Conservation (phyloP, 23 red algal species). For the Gracilaria gracilis region DNA sequence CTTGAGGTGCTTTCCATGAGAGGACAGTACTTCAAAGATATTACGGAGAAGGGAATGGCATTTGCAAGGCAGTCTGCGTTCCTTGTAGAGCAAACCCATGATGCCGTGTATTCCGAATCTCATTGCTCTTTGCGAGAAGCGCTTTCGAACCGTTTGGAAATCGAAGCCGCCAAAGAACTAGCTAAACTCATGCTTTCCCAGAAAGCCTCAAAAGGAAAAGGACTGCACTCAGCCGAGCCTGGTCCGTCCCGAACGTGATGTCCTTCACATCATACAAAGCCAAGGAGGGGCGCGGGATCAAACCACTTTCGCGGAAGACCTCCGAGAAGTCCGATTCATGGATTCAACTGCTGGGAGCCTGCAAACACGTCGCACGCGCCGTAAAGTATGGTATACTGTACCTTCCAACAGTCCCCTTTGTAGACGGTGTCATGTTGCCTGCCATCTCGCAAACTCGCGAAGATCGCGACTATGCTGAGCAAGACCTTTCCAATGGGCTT, state of each 20-base stretch:
- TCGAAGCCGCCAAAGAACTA: neutral
- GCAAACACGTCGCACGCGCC: neutral
- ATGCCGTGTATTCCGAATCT: neutral
- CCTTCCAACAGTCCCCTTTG: slow-evolving; percentile 19
- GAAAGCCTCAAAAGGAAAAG: neutral
- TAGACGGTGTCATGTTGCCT: too few species aligned
- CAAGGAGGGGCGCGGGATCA: neutral
- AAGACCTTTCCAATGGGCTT: neutral
- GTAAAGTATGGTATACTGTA: slow-evolving; percentile 33
- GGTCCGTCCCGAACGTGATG: neutral
- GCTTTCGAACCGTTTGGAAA: neutral
- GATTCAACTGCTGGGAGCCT: neutral
- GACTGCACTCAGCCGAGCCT: neutral
- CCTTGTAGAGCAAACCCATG: neutral
- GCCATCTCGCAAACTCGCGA: neutral
- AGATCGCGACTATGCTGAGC: neutral
- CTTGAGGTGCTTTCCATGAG: neutral
- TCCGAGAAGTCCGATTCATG: neutral
- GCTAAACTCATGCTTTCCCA: neutral
- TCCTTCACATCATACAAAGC: neutral
- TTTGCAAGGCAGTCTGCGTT: neutral
- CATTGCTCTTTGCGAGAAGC: neutral
- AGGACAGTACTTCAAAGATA: neutral
- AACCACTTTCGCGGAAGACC: neutral
- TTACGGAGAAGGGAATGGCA: neutral